Evolutionary conservation across 2,329 filamentous ascomycete species (phyloP), one percentile per base, ranked within the genome.

Genomic region (Anisogramma anomala): DNA sequence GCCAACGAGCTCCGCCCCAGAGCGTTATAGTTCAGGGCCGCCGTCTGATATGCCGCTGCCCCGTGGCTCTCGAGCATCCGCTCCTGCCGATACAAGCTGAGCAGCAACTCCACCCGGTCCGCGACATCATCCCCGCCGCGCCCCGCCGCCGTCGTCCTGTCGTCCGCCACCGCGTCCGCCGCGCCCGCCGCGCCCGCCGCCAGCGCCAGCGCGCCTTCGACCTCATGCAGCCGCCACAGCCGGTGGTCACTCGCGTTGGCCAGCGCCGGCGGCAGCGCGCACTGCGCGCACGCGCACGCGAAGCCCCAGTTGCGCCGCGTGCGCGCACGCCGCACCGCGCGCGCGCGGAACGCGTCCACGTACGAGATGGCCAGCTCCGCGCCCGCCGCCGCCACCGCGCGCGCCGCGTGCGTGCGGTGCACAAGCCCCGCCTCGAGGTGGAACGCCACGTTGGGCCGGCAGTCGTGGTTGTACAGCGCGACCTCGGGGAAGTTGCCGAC

Each of bases 341-440:
- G 53, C 4, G 41, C 46, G n/a, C 59, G 55, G 4, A 65, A 49
- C 1, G 61, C 57, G 10, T 57, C 58, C 11, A 60, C 58, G 31
- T 65, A 66, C n/a, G 62, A 57, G 18, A 66, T 63, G 0, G 54
- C 60, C 6, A 66, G 59, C 44, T 66, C 63, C 35, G 63, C 60
- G 10, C 56, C 60, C 15, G 48, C 14, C 15, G 48, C 14, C 10
- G 43, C 45, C 18, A 63, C 55, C 3, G 53, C 51, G 15, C 61
- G 48, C 1, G 57, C 58, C 1, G 56, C 59, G 32, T 57, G 55
- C 0, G 64, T 60, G n/a, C 56, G 54, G 39, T 65, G 62, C n/a
- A 59, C 60, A 3, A 66, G 48, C 14, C 52, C 45, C 1, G 53
- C 35, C 33, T 64, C 58, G 5, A 65, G 50, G 22, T 60, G 55